A percentile compares a stretch with the other conserved stretches of the same genome.
Evolutionary conservation across 129 eudicot genomes (phyloP).

Genomic region (Chrysanthemum seticuspe): DNA sequence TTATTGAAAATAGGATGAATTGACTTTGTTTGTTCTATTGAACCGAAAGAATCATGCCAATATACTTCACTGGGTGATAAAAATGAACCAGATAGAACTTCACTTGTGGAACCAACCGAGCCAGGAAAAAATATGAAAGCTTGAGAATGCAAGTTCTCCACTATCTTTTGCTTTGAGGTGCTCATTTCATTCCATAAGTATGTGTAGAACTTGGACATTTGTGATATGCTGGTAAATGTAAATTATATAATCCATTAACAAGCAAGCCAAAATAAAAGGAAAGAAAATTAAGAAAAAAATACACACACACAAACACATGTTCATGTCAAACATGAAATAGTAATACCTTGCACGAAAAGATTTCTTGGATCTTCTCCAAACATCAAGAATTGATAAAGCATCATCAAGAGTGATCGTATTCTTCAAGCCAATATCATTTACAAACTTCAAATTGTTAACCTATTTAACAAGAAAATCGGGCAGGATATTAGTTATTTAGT

Average conservation of each 20-base stretch:
- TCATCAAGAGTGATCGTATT: constrained; percentile 54
- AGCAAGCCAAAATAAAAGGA: not conserved
- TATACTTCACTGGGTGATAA: constrained; percentile 61
- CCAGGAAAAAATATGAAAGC: constrained; percentile 64
- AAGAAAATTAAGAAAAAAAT: not conserved
- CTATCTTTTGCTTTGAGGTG: constrained; percentile 40
- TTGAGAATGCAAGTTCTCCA: constrained; percentile 46
- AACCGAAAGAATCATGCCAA: constrained; percentile 65
- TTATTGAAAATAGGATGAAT: constrained; percentile 5
- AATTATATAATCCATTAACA: constrained; percentile 7
- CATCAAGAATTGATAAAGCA: constrained; percentile 43
- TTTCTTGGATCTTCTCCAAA: constrained; percentile 50
- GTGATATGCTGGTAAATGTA: constrained; percentile 50
- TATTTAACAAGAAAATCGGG: constrained; percentile 24
- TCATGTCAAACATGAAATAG: not conserved
- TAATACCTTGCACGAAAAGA: constrained; percentile 64
- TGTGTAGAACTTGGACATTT: constrained; percentile 66
- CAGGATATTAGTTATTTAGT: not conserved
- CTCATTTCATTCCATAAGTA: constrained; percentile 59
- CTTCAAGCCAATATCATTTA: constrained; percentile 59
- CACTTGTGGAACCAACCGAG: constrained; percentile 21
- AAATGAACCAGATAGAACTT: constrained; percentile 54
- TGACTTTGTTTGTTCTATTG: constrained; percentile 35
- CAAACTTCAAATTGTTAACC: constrained; percentile 59
- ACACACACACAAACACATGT: too few species aligned